A percentile compares a stretch with the other conserved stretches of the same genome.
phyloP scores from a whole-genome alignment of 2,329 filamentous ascomycete genomes.

The Myriosclerotinia curreyana region DNA sequence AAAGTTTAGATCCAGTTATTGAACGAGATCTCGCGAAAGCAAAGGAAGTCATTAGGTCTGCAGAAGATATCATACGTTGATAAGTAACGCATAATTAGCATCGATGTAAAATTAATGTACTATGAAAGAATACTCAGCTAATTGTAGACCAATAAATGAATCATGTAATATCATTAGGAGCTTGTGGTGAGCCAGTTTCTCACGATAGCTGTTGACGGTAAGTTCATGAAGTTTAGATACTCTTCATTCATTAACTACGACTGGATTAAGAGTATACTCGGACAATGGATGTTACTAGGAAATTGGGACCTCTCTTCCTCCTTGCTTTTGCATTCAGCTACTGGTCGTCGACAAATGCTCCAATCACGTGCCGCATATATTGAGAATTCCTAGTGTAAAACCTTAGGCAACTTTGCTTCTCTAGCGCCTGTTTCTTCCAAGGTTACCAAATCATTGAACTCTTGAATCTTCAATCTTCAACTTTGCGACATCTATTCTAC shows the following conservation, averaged over 20 bases:
- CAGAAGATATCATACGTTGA: conserved; percentile 20
- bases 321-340: background rate
- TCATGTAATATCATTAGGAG: background rate
- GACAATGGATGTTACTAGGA: too few relatives aligned
- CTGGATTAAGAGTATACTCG: too few relatives aligned
- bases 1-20: conserved; percentile 10
- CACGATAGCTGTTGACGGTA: background rate
- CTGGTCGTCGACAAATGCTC: too few relatives aligned
- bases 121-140: conserved; percentile 17
- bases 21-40: conserved; percentile 17
- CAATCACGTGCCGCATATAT: background rate
- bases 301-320: background rate
- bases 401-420: background rate
- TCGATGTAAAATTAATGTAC: conserved; percentile 21
- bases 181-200: background rate
- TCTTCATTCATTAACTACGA: too few relatives aligned
- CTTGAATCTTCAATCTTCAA: background rate
- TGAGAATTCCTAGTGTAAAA: background rate
- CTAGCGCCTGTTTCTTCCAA: conserved; percentile 8
- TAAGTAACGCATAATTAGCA: conserved; percentile 13
- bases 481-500: conserved; percentile 8
- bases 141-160: conserved; percentile 4
- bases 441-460: background rate
- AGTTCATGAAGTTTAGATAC: background rate
- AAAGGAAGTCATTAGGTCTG: conserved; percentile 14